phyloP scores from a whole-genome alignment of 176 grass and related monocot genomes.

The Phragmites australis region DNA sequence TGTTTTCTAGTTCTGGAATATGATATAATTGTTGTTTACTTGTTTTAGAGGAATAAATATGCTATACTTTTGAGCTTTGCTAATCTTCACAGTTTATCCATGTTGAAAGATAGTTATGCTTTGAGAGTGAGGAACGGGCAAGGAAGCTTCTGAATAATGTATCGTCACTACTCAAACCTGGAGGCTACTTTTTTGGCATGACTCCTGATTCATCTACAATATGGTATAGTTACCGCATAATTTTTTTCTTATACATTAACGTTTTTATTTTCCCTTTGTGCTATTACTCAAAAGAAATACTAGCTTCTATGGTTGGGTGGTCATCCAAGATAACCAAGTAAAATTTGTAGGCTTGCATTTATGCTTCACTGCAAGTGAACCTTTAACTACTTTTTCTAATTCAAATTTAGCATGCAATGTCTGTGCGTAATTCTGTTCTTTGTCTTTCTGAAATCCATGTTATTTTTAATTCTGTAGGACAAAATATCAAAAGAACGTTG shows the following conservation, averaged over 20 bases:
- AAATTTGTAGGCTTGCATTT: background rate
- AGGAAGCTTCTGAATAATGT: conserved; percentile 77
- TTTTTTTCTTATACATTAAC: conserved; percentile 6
- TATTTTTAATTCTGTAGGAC: conserved; percentile 51
- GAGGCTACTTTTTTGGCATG: conserved; percentile 81
- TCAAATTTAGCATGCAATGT: background rate
- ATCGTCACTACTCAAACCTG: conserved; percentile 77
- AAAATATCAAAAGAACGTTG: conserved; percentile 98
- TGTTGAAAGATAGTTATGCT: conserved; percentile 69
- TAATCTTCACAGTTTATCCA: conserved; percentile 41
- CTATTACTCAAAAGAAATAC: background rate
- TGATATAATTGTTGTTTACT: background rate
- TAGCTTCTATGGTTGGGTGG: background rate
- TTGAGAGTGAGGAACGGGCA: conserved; percentile 74
- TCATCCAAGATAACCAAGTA: background rate
- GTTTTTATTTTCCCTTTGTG: background rate
- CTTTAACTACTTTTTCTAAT: background rate
- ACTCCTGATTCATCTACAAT: conserved; percentile 91
- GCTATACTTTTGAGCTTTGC: conserved; percentile 1
- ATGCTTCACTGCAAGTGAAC: background rate
- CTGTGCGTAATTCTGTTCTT: background rate
- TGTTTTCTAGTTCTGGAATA: background rate
- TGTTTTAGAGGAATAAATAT: background rate
- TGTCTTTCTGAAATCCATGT: background rate
- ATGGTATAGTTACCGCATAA: conserved; percentile 52